Percentiles rank a stretch among this genome's conserved stretches.
Conservation (phyloP, 106 monocot species). For the Phalaenopsis equestris region DNA sequence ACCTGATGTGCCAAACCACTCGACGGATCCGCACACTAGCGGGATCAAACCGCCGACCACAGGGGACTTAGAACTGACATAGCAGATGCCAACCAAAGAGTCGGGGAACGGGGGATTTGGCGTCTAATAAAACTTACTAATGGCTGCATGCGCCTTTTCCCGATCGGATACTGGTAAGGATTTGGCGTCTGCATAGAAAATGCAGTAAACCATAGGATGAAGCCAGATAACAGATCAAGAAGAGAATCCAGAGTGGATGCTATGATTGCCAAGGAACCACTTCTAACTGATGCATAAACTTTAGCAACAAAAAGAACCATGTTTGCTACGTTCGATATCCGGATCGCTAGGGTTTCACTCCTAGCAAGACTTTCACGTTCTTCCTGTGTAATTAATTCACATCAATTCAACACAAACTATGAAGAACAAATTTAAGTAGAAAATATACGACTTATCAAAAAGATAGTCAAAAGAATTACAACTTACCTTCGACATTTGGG, state of each 20-base stretch:
- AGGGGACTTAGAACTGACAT: too few relatives aligned
- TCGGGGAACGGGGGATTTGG: too few relatives aligned
- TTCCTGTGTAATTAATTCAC: slow-evolving; percentile 38
- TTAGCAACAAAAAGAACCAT: slow-evolving; percentile 90
- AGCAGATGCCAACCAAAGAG: too few relatives aligned
- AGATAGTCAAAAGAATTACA: background rate
- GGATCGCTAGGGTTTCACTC: slow-evolving; percentile 74
- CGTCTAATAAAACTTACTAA: slow-evolving; percentile 44
- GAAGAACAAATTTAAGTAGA: background rate
- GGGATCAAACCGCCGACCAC: too few relatives aligned
- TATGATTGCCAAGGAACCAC: slow-evolving; percentile 88
- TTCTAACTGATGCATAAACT: slow-evolving; percentile 89
- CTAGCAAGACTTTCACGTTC: slow-evolving; percentile 69
- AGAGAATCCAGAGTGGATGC: slow-evolving; percentile 98
- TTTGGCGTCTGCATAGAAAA: slow-evolving; percentile 92
- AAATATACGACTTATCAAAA: background rate
- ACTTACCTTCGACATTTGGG: slow-evolving; percentile 67
- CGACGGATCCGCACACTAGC: too few relatives aligned
- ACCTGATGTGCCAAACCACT: too few relatives aligned
- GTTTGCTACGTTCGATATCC: slow-evolving; percentile 82
- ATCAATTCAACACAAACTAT: slow-evolving; percentile 2
- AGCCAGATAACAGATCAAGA: slow-evolving; percentile 93
- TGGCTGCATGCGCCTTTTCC: slow-evolving; percentile 97
- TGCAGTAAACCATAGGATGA: slow-evolving; percentile 96
- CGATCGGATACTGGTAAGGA: slow-evolving; percentile 92